Base-by-base conservation (phyloP, 2,329 filamentous ascomycete genomes). In the Fusarium albosuccineum region DNA sequence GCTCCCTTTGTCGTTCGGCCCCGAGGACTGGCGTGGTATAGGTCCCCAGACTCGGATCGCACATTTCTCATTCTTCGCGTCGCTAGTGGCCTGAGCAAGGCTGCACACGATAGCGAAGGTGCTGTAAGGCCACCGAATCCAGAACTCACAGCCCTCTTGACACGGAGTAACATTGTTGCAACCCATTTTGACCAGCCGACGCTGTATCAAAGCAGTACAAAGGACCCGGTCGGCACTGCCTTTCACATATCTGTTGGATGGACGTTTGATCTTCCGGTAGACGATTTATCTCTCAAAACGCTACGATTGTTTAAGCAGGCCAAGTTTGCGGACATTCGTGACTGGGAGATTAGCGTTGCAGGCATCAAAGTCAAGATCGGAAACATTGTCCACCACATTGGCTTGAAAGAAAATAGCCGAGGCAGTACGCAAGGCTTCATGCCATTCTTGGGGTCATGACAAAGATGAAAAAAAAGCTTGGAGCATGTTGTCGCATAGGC, bases 171-270 rank as follows among this genome's bases (percentile, higher is more conserved):
- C 78, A 75, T 77, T 80, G 86, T 9, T 91, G 90, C 74, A 97
- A 97, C 78, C 74, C 77, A 5, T 79, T 91, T 90, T 75, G 83
- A 82, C 0, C 92, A 97, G 74, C 89, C 92, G 2, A 78, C 85
- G 26, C 84, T 98, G 2, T 98, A 98, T 77, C 77, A 80, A 57
- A 70, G 70, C 53, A 66, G 51, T 29, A 57, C 61, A 6, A 61
- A 54, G 5, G 75, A 75, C 9, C 37, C 63, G 7, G 75, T 67
- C 36, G 75, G 69, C 34, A 64, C 48, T 68, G 87, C 86, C 22
- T 97, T 97, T 74, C 96, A 99, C 78, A 82, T 98, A 62, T 97
- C 94, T 45, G 88, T 99, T 57, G 96, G 91, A 0, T 98, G 95
- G 96, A 91, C 87, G 1, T 83, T 95, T 64, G 78, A 82, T 9